Evolutionary conservation across 495 filamentous ascomycete species (phyloP), one percentile per base, ranked within the genome.

Genomic region (Hypoxylon crocopeplum): DNA sequence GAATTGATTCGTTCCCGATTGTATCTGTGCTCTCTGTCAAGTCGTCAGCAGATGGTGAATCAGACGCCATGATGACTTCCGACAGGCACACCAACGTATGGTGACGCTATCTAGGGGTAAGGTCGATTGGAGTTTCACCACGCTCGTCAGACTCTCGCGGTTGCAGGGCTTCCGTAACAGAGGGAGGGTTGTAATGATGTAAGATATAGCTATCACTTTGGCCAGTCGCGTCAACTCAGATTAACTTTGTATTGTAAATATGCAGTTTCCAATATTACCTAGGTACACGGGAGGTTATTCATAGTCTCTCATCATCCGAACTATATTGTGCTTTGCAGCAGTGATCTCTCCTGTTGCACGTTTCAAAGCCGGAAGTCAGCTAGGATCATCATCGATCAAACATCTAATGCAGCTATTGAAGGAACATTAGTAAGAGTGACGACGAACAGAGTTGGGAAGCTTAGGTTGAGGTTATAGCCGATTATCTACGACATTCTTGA

Each of bases 181-280:
- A n/a, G n/a, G n/a, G 60, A 55, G 53, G 41, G 48, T 54, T 54
- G 44, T 37, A 54, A 40, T 56, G 51, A 62, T 54, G 58, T 56
- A 54, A 49, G 41, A 19, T 36, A 24, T 39, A 33, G 25, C 41
- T 37, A n/a, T n/a, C n/a, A n/a, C n/a, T n/a, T n/a, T n/a, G n/a
- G n/a, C n/a, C n/a, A n/a, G n/a, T n/a, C n/a, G n/a, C n/a, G n/a
- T n/a, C 42, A 15, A 29, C 7, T 29, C 16, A 10, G 11, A 24
- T 41, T 24, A 11, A 41, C 21, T 44, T 7, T 21, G 11, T 41
- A 24, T 8, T 21, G 25, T 17, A 41, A n/a, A n/a, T n/a, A n/a
- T n/a, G n/a, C n/a, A n/a, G n/a, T n/a, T n/a, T n/a, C n/a, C n/a
- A n/a, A n/a, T n/a, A n/a, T n/a, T n/a, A n/a, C n/a, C n/a, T n/a